A percentile compares a stretch with the other conserved stretches of the same genome.
Evolutionary conservation across 768 basidiomycete species (phyloP).

Genomic region (Terana coerulea): DNA sequence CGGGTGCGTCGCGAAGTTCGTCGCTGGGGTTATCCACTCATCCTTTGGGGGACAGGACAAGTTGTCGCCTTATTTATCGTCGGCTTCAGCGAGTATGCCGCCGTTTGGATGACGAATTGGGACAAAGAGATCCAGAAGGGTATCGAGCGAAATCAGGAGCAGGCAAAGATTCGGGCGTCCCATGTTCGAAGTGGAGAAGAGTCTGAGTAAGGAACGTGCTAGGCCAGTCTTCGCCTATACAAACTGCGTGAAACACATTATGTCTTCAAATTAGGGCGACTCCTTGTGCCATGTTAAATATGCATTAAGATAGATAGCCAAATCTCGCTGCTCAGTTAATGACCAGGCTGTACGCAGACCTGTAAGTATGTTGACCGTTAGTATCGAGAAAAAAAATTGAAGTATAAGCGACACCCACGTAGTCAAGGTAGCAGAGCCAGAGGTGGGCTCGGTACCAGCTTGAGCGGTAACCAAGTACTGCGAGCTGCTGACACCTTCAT

Average conservation of each 20-base stretch:
- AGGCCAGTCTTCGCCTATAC: too few species aligned
- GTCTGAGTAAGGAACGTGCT: too few species aligned
- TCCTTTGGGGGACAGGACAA: conserved; percentile 46
- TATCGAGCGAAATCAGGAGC: conserved; percentile 27
- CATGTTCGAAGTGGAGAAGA: too few species aligned
- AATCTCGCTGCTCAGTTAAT: conserved; percentile 33
- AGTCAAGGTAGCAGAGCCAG: conserved; percentile 49
- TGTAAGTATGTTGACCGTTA: too few species aligned
- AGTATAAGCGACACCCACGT: conserved; percentile 39
- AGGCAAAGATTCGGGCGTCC: conserved; percentile 21
- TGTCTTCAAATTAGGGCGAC: too few species aligned
- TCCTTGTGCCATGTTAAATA: too few species aligned
- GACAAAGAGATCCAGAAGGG: conserved; percentile 41
- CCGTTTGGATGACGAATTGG: conserved; percentile 55
- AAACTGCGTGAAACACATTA: too few species aligned
- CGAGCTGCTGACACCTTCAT: conserved; percentile 41
- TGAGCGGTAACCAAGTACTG: conserved; percentile 59
- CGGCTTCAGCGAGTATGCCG: conserved; percentile 62
- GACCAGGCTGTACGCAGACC: conserved; percentile 41
- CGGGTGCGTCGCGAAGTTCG: conserved; percentile 28
- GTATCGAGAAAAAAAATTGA: not conserved
- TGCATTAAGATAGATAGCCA: not conserved
- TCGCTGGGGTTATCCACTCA: not conserved
- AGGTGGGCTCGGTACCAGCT: conserved; percentile 60
- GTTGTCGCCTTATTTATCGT: conserved; percentile 70